Evolutionary conservation across 345 rosid genomes (phyloP).

Genomic region (Euclidium syriacum): DNA sequence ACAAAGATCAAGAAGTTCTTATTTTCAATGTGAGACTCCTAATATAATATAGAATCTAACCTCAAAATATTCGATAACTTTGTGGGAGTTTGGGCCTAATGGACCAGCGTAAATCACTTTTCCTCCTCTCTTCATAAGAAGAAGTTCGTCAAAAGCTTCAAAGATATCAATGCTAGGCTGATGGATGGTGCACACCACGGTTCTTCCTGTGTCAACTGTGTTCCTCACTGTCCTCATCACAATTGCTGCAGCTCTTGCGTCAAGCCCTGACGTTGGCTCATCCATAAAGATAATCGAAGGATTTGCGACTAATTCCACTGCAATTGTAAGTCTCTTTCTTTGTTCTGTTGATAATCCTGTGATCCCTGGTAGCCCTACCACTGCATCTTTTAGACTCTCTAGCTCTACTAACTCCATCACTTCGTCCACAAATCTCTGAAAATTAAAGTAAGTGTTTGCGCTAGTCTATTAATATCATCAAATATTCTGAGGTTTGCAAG

Average conservation of each 20-base stretch:
- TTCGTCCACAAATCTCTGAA: slow-evolving; percentile 60
- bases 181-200: slow-evolving; percentile 85
- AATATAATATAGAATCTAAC: slow-evolving; percentile 24
- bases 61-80: slow-evolving; percentile 73
- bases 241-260: slow-evolving; percentile 84
- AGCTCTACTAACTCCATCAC: slow-evolving; percentile 69
- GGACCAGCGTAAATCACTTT: slow-evolving; percentile 76
- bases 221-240: slow-evolving; percentile 93
- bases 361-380: slow-evolving; percentile 67
- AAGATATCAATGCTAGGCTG: slow-evolving; percentile 87
- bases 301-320: slow-evolving; percentile 77
- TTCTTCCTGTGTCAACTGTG: slow-evolving; percentile 86
- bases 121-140: slow-evolving; percentile 87
- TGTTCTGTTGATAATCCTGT: slow-evolving; percentile 84
- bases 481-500: neutral
- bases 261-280: slow-evolving; percentile 91
- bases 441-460: neutral
- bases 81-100: slow-evolving; percentile 55
- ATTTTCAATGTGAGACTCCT: neutral
- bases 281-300: slow-evolving; percentile 93
- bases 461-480: neutral
- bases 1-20: neutral
- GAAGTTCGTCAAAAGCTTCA: slow-evolving; percentile 81
- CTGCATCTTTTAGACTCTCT: slow-evolving; percentile 49
- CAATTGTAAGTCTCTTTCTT: slow-evolving; percentile 76